Conservation (phyloP, 495 filamentous ascomycete species). For the Penicillium coffeae region DNA sequence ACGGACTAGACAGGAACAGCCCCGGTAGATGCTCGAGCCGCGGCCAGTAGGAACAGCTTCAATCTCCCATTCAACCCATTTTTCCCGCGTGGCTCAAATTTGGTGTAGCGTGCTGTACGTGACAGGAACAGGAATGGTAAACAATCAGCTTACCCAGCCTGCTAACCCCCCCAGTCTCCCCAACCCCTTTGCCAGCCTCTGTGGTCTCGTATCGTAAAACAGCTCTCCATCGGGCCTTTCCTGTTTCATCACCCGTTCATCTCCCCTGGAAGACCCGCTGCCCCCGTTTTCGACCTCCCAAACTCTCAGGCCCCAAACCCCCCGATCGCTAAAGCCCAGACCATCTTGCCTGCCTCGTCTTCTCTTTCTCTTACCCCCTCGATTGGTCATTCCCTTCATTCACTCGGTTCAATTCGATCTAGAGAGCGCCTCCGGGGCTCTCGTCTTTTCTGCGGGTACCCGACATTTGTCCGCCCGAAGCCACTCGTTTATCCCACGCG, state of each 20-base stretch:
- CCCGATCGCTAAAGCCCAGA: constrained; percentile 15
- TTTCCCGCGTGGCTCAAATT: background rate
- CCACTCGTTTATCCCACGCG: constrained; percentile 31
- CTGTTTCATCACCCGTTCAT: constrained; percentile 4
- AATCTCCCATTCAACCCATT: no score
- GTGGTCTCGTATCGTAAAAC: no score
- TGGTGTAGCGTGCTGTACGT: background rate
- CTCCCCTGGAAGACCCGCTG: background rate
- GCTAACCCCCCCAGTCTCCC: background rate
- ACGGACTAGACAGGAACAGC: constrained; percentile 3
- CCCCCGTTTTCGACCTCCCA: background rate
- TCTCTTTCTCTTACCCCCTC: constrained; percentile 10
- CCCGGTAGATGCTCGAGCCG: background rate
- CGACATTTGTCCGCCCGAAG: constrained; percentile 18
- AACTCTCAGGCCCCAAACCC: background rate
- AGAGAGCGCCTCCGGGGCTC: constrained; percentile 18
- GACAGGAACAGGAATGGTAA: background rate
- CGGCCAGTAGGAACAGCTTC: background rate
- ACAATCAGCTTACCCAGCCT: no score
- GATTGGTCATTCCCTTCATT: constrained; percentile 16
- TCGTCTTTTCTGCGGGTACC: constrained; percentile 21
- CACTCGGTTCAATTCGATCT: constrained; percentile 14
- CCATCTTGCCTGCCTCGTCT: constrained; percentile 12
- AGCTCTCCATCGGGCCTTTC: background rate
- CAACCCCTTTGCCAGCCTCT: background rate